These are phyloP conservation scores for Leptodermis oblonga DNA, from an alignment of 257 asterid species.

Conservation along the genomic window DNA sequence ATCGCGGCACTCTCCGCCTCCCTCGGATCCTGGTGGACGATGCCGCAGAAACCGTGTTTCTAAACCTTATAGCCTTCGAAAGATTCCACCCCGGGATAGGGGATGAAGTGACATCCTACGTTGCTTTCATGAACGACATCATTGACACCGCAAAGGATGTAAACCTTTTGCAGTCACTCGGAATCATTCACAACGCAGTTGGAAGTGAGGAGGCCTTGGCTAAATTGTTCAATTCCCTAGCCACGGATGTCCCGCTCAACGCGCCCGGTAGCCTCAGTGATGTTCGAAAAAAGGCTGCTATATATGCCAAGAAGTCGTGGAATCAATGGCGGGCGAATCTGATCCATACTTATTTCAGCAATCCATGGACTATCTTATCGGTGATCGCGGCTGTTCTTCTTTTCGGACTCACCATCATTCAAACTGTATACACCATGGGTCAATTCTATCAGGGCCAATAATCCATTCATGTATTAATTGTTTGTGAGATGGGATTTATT, in stretches of 20 bases:
- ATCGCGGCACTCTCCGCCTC: slow-evolving; percentile 32
- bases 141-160: slow-evolving; percentile 44
- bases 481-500: too few species aligned
- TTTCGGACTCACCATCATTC: too few species aligned
- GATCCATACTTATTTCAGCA: too few species aligned
- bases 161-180: slow-evolving; percentile 32
- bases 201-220: slow-evolving; percentile 58
- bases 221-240: slow-evolving; percentile 42
- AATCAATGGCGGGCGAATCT: too few species aligned
- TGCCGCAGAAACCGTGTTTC: slow-evolving; percentile 32
- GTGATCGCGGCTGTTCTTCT: too few species aligned
- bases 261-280: too few species aligned
- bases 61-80: slow-evolving; percentile 52
- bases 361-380: too few species aligned
- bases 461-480: too few species aligned
- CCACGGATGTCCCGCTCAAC: slow-evolving; percentile 33
- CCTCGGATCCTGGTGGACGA: slow-evolving; percentile 47
- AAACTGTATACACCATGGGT: too few species aligned
- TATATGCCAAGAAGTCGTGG: too few species aligned
- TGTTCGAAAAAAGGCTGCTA: neutral
- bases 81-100: slow-evolving; percentile 46
- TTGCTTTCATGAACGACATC: slow-evolving; percentile 50
- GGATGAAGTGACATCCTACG: slow-evolving; percentile 47
- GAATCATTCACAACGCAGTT: slow-evolving; percentile 39
- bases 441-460: too few species aligned